Base-by-base conservation (phyloP, 2,329 filamentous ascomycete genomes). In the Diaporthe sp. region DNA sequence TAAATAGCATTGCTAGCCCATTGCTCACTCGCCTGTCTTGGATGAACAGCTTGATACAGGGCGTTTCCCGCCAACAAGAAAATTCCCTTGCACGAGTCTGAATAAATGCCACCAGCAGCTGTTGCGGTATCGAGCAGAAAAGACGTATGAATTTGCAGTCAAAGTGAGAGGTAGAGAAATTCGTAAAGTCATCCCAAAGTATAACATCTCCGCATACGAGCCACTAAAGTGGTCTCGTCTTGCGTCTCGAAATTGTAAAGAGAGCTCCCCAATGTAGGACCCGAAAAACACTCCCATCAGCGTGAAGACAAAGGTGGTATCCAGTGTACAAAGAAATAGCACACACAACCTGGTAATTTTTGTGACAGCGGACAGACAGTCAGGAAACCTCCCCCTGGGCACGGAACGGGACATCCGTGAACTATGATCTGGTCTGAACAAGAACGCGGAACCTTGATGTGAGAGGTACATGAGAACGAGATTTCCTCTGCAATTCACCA, bases 291-390 rank as follows among this genome's bases (percentile, higher is more conserved):
- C 72, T 77, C 68, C 45, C 50, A 76, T 73, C 74, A 77, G 78
- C 78, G 77, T 76, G 64, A 77, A 76, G 77, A 54, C 64, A 77
- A 70, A 77, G 28, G 72, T 77, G 79, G 79, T 80, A 81, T 81
- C 80, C 79, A 79, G 78, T 75, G 78, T 75, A 77, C 60, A 64
- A n/a, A n/a, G 77, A 77, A 76, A 72, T 60, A 71, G 71, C 57
- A 77, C 77, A 78, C 79, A 78, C 75, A 71, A 75, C 74, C 74
- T 67, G 72, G 77, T 54, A 79, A 66, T 71, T 77, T 78, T 66
- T 67, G 54, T 42, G 69, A 55, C 54, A 61, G 60, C 30, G 30
- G 50, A 73, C 70, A 71, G 38, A 73, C 69, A 71, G 45, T 38
- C 40, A 74, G 30, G 38, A 52, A 47, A 58, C 17, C 40, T 55